Conservation (phyloP, 2,329 filamentous ascomycete genomes). For the Coniochaeta ligniaria region DNA sequence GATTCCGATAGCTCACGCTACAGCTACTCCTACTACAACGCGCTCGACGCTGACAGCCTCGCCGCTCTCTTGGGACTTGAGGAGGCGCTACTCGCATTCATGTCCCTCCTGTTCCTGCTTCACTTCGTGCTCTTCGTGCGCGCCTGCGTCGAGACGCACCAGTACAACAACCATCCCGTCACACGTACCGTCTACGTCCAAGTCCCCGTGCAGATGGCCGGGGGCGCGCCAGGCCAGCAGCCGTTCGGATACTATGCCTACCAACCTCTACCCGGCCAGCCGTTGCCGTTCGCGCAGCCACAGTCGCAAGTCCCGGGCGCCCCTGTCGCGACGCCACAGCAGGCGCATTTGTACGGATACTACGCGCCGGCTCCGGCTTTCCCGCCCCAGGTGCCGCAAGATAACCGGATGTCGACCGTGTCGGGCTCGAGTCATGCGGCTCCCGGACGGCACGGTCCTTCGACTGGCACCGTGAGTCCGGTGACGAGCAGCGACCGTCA, state of each 20-base stretch:
- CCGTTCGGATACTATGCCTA: not conserved
- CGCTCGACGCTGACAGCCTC: conserved; percentile 7
- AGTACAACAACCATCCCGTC: conserved; percentile 14
- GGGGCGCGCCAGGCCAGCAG: not conserved
- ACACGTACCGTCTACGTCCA: conserved; percentile 6
- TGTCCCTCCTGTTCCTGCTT: conserved; percentile 10
- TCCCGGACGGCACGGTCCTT: not conserved
- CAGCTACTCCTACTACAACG: not conserved
- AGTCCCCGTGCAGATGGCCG: conserved; percentile 1
- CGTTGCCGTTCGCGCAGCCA: not conserved
- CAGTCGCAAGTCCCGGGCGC: not conserved
- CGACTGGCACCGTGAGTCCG: not conserved
- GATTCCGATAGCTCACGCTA: conserved; percentile 6
- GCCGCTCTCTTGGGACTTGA: conserved; percentile 6
- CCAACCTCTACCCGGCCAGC: not conserved
- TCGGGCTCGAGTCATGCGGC: not conserved
- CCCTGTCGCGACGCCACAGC: not conserved
- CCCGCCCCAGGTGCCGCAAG: not conserved
- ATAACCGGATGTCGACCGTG: not conserved
- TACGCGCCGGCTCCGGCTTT: not conserved
- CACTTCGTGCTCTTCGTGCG: conserved; percentile 31
- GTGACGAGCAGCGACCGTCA: not conserved
- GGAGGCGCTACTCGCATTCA: conserved; percentile 12
- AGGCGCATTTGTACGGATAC: conserved; percentile 2
- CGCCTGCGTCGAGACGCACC: conserved; percentile 30